Base-by-base conservation (phyloP, 192 early-diverging fungal species). In the Funneliformis geosporum region DNA sequence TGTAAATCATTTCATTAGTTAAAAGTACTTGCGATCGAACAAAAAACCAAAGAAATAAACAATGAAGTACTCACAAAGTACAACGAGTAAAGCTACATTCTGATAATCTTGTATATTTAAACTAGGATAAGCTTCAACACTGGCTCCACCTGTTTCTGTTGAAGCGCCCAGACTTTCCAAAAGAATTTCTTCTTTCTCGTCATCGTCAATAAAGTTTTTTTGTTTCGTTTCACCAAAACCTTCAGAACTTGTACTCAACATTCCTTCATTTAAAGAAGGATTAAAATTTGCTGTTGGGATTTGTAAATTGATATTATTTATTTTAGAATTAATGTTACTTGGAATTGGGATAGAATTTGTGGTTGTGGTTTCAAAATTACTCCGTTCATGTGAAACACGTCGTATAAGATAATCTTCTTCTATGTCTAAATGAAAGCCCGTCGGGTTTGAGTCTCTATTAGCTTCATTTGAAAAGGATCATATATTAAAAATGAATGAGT, bases 61-160 rank as follows among this genome's bases (percentile, higher is more conserved):
- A n/a, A n/a, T n/a, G 16, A 40, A 23, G 14, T 40, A 82, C 89
- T 81, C 78, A 90, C 89, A 92, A 55, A 92, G 73, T 7, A 88
- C 66, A 21, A 91, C 80, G 38, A 92, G 80, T 42, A 92, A 80
- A 12, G 83, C 65, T 50, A 92, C 79, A 79, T 91, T 90, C n/a
- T 73, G 71, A 39, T 59, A 46, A 55, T 85, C 84, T 61, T 73
- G 60, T 23, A 18, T 70, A 33, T 25, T 79, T 14, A 76, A 62
- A 40, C 60, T 28, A 21, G 50, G 74, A 39, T 60, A 76, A 78
- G 79, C n/a, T 43, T 73, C 39, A 46, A 68, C 21, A 21, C 47
- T 55, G 65, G 39, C 33, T 60, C 43, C 46, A 39, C 62, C 46
- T 43, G 39, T 60, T 28, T 23, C 9, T 8, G 12, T 25, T 5